These are phyloP conservation scores for Neurospora sp. DNA, from an alignment of 2,329 filamentous ascomycete species.

Conservation along the genomic window DNA sequence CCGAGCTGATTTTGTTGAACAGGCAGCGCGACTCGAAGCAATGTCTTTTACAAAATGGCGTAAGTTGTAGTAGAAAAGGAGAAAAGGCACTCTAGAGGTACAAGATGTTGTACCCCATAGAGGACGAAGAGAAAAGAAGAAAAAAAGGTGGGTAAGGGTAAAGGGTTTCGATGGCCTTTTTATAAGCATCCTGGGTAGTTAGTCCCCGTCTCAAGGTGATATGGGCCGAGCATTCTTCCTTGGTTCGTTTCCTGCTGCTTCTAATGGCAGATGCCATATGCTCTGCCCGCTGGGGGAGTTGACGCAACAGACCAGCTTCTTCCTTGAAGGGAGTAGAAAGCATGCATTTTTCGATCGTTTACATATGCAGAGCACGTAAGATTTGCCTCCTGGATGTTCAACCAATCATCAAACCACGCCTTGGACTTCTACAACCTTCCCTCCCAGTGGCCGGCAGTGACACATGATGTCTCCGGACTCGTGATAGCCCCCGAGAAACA, in stretches of 20 bases:
- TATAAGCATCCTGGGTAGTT: rapidly evolving
- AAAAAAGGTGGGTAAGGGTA: rapidly evolving
- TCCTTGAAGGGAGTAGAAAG: neutral
- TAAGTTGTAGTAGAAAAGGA: too few relatives aligned
- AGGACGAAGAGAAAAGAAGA: neutral
- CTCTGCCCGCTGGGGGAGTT: neutral
- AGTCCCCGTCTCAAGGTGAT: neutral
- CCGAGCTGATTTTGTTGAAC: neutral
- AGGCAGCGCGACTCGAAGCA: neutral
- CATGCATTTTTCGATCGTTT: neutral
- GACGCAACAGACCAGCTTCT: neutral
- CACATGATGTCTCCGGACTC: neutral
- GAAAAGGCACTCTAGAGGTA: neutral
- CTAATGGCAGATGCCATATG: neutral
- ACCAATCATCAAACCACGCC: too few relatives aligned
- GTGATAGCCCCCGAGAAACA: neutral
- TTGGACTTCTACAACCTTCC: too few relatives aligned
- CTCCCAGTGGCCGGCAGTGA: too few relatives aligned
- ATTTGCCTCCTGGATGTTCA: too few relatives aligned
- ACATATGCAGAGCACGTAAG: too few relatives aligned
- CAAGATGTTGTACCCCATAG: neutral
- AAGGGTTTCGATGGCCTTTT: neutral
- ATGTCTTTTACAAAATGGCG: neutral
- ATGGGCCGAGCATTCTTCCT: neutral
- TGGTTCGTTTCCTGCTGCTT: neutral